Evolutionary conservation across 192 early-diverging fungal genomes (phyloP).

Genomic region (Allomyces macrogynus): DNA sequence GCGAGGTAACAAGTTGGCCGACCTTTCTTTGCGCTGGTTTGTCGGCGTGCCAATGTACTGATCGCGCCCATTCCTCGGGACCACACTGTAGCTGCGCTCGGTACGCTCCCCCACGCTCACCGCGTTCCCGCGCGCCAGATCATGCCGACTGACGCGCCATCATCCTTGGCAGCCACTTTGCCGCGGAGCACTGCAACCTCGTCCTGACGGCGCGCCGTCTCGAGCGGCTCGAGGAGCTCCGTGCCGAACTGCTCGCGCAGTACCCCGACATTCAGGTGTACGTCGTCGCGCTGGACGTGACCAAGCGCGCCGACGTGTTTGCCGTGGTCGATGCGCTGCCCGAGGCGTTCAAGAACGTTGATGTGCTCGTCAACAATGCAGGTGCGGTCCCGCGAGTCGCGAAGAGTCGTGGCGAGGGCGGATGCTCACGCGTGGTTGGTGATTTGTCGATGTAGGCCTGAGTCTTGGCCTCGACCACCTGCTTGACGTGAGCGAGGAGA

Average conservation of each 20-base stretch:
- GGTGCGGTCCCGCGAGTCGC: constrained; percentile 12
- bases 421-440: not conserved
- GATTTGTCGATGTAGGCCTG: constrained; percentile 16
- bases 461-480: constrained; percentile 51
- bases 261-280: constrained; percentile 33
- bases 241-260: constrained; percentile 17
- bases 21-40: no score
- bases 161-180: constrained; percentile 15
- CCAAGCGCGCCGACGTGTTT: constrained; percentile 27
- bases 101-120: no score
- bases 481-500: constrained; percentile 30
- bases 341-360: constrained; percentile 30
- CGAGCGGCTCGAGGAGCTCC: constrained; percentile 39
- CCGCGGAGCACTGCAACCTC: constrained; percentile 16
- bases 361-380: constrained; percentile 84
- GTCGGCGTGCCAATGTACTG: no score
- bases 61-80: no score
- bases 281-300: constrained; percentile 50
- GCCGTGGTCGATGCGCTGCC: constrained; percentile 27
- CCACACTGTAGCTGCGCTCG: not conserved
- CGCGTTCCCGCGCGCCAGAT: no score
- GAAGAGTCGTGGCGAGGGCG: not conserved
- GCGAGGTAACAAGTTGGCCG: constrained; percentile 8
- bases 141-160: no score
- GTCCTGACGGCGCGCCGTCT: constrained; percentile 41